Base-by-base conservation (phyloP, 306 rosid genomes). In the Castanea mollissima region DNA sequence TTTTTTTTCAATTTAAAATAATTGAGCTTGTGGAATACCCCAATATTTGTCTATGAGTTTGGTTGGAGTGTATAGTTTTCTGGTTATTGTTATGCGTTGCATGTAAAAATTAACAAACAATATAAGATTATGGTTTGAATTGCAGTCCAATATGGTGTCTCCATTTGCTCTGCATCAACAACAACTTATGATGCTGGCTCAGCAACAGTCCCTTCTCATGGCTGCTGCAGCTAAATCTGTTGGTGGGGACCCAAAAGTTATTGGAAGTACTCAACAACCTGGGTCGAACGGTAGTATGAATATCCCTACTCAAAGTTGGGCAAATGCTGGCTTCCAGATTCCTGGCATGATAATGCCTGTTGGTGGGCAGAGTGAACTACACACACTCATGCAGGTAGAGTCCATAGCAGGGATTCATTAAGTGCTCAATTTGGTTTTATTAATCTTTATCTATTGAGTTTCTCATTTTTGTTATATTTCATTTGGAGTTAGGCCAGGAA, bases 151-250 rank as follows among this genome's bases (percentile, higher is more conserved):
- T 81, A 87, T 90, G 83, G 97, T 89, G 78, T 93, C 99, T 77
- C 99, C 99, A 19, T 96, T 93, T 79, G 51, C 96, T 13, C 52
- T 88, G 89, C 99, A 93, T 88, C 99, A 96, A 80, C 99, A 96
- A 74, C 99, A 96, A 84, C 87, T 91, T 80, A 92, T 97, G 55
- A 90, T 93, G 93, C 86, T 91, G 77, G 96, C 97, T 56, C 98
- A 94, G 80, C 97, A 92, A 57, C 98, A 91, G 85, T 88, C 98
- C 76, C 90, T 92, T 85, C 85, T 94, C 74, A 83, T 94, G 93
- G 98, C 98, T 70, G 91, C 95, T 58, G 92, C 91, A 64, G 90
- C 91, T 82, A 92, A 92, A 81, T 90, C 97, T 81, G 82, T 80
- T 29, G 88, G 86, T 11, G 83, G 73, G 68, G 90, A 90, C 77